Evolutionary conservation across 2,329 filamentous ascomycete genomes (phyloP).

Genomic region (Reticulascus tulasneorum): DNA sequence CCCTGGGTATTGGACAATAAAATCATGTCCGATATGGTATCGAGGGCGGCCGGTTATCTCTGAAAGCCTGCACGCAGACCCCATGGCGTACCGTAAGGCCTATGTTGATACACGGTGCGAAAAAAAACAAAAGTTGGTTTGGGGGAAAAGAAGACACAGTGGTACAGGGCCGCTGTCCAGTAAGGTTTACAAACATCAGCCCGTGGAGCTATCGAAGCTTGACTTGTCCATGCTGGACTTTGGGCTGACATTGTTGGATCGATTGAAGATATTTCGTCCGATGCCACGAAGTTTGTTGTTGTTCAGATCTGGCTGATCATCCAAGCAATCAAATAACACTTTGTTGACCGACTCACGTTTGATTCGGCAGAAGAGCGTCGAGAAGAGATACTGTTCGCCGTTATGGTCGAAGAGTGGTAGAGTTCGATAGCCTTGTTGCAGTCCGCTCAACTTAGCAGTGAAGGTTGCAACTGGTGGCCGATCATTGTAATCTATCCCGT

Average conservation of each 20-base stretch:
- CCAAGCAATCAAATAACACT: constrained; percentile 49
- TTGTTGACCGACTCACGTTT: constrained; percentile 58
- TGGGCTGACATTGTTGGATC: constrained; percentile 46
- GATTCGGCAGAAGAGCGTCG: constrained; percentile 88
- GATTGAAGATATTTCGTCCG: constrained; percentile 52
- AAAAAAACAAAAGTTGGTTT: constrained; percentile 3
- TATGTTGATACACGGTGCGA: constrained; percentile 10
- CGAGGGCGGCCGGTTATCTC: no score
- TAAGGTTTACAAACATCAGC: neutral
- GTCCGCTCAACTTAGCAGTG: constrained; percentile 84
- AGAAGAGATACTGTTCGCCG: constrained; percentile 91
- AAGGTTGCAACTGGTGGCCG: constrained; percentile 74
- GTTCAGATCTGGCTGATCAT: constrained; percentile 28
- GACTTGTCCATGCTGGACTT: constrained; percentile 46
- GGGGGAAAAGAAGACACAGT: neutral
- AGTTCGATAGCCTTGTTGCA: constrained; percentile 90
- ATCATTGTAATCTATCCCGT: constrained; percentile 67
- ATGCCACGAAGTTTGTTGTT: constrained; percentile 54
- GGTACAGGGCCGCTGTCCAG: no score
- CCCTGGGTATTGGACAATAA: constrained; percentile 3
- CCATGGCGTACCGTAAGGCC: no score
- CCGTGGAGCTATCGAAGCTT: constrained; percentile 36
- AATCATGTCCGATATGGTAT: no score
- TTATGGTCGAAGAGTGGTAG: constrained; percentile 83
- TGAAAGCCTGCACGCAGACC: no score